Percentiles rank a stretch among this genome's conserved stretches.
phyloP scores from a whole-genome alignment of 345 rosid genomes.

The Murraya paniculata region DNA sequence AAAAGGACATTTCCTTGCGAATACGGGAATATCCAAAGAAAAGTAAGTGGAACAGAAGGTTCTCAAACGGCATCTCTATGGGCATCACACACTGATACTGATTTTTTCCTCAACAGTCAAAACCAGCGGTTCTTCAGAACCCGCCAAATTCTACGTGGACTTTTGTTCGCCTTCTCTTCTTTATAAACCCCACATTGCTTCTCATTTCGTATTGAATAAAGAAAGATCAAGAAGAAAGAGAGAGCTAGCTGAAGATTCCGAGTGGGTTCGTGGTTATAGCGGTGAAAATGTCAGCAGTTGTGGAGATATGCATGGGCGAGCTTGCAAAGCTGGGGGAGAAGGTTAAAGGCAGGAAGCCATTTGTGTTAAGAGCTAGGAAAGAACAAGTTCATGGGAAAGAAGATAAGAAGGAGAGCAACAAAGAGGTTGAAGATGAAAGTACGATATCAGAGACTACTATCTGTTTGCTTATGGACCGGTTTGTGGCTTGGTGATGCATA shows the following conservation, averaged over 20 bases:
- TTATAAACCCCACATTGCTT: too few species aligned
- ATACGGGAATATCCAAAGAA: not conserved
- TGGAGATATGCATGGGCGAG: constrained; percentile 53
- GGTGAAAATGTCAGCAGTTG: constrained; percentile 46
- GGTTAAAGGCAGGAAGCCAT: constrained; percentile 31
- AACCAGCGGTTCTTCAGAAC: not conserved
- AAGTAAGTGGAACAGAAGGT: too few species aligned
- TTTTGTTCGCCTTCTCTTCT: too few species aligned
- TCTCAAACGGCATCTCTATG: not conserved
- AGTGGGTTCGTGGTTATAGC: not conserved
- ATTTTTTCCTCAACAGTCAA: not conserved
- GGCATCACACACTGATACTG: not conserved
- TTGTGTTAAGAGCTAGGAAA: constrained; percentile 26
- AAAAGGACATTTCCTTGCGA: not conserved
- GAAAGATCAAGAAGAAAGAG: not conserved
- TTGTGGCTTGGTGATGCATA: constrained; percentile 55
- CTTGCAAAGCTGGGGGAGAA: constrained; percentile 52
- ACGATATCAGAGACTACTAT: constrained; percentile 66
- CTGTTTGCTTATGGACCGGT: constrained; percentile 76
- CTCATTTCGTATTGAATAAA: too few species aligned
- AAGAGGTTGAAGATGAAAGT: constrained; percentile 30
- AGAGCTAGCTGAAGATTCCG: not conserved
- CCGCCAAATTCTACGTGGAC: not conserved
- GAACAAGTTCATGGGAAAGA: constrained; percentile 27
- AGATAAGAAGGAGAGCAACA: constrained; percentile 19